phyloP scores from a whole-genome alignment of 2,329 filamentous ascomycete genomes.

The Rhytidhysteron rufulum region DNA sequence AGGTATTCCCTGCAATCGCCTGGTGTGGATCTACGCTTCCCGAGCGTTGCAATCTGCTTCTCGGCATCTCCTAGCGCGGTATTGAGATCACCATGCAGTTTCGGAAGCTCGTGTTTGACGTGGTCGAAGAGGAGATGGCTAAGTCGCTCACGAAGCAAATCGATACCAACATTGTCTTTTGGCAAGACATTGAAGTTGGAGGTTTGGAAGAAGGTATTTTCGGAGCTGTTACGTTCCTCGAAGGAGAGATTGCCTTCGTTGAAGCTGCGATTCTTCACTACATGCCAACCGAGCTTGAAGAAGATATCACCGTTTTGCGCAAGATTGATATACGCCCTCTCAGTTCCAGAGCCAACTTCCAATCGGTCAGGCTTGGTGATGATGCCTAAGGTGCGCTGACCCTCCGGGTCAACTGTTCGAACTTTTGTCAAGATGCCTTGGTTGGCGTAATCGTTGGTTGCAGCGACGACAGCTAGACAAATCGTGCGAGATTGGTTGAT shows the following conservation, averaged over 20 bases:
- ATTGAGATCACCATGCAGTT: constrained; percentile 27
- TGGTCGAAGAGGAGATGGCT: constrained; percentile 47
- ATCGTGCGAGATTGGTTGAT: constrained; percentile 26
- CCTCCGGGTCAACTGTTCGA: constrained; percentile 43
- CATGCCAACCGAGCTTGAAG: constrained; percentile 51
- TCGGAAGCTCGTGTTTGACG: constrained; percentile 33
- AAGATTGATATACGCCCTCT: constrained; percentile 38
- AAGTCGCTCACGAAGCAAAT: constrained; percentile 45
- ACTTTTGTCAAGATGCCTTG: constrained; percentile 55
- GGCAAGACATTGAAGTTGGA: constrained; percentile 25
- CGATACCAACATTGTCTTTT: constrained; percentile 43
- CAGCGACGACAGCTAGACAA: constrained; percentile 32
- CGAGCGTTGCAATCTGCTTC: constrained; percentile 44
- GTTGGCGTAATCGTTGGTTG: constrained; percentile 48
- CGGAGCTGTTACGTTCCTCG: constrained; percentile 38
- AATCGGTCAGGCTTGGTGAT: constrained; percentile 56
- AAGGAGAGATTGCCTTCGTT: constrained; percentile 32
- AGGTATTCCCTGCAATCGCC: constrained; percentile 50
- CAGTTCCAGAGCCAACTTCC: constrained; percentile 34
- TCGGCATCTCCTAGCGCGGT: constrained; percentile 20
- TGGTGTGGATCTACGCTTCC: constrained; percentile 44
- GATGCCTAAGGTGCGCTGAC: constrained; percentile 52
- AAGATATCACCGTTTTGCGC: constrained; percentile 38
- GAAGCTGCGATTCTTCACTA: constrained; percentile 48
- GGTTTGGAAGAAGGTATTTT: constrained; percentile 32